Evolutionary conservation across 1,284 basidiomycete genomes (phyloP).

Genomic region (Leccinum angustisporum): DNA sequence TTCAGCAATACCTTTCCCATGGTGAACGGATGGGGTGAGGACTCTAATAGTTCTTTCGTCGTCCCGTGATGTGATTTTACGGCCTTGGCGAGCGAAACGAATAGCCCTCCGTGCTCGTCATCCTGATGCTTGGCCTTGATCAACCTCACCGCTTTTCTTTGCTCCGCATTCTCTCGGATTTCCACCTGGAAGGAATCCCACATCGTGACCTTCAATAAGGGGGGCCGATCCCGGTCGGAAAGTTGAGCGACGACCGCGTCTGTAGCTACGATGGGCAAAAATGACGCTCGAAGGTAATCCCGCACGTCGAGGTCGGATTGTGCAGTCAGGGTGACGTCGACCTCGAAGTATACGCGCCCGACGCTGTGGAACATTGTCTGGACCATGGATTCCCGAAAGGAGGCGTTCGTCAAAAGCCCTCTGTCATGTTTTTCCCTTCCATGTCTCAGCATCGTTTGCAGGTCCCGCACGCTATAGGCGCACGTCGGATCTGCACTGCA

Average conservation of each 20-base stretch:
- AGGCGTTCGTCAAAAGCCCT: background rate
- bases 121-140: constrained; percentile 4
- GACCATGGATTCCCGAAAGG: background rate
- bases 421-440: background rate
- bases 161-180: background rate
- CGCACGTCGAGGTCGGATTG: background rate
- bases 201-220: constrained; percentile 5
- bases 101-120: background rate
- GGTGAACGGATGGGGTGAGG: background rate
- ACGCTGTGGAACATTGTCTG: constrained; percentile 1
- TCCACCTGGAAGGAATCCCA: constrained; percentile 7
- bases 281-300: background rate
- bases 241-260: background rate
- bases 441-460: constrained; percentile 6
- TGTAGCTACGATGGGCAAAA: background rate
- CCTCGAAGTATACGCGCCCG: constrained; percentile 5
- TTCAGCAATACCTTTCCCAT: background rate
- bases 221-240: background rate
- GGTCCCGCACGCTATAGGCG: constrained; percentile 5
- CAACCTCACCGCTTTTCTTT: background rate
- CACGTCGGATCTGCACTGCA: background rate
- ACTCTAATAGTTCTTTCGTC: background rate
- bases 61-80: background rate
- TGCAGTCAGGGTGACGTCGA: background rate
- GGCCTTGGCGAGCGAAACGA: background rate